Conservation (phyloP, 1,284 basidiomycete species). For the Schizophyllum commune region DNA sequence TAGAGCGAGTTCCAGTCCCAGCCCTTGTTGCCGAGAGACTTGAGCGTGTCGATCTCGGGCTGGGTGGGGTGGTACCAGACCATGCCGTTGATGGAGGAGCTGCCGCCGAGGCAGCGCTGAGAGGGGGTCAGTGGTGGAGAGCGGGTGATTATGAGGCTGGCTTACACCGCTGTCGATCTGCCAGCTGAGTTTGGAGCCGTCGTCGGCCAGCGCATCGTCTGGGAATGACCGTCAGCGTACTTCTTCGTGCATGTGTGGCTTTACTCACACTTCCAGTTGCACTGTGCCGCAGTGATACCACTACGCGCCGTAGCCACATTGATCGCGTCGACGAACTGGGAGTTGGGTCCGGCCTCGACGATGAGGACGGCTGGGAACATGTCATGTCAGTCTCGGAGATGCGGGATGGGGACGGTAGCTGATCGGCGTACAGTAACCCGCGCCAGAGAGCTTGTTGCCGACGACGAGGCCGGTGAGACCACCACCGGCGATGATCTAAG, state of each 20-base stretch:
- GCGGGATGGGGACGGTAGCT: not conserved
- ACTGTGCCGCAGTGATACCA: not conserved
- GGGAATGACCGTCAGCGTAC: not conserved
- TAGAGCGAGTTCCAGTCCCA: constrained; percentile 11
- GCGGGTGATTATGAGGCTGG: not conserved
- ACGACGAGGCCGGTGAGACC: not conserved
- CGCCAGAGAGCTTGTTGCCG: not conserved
- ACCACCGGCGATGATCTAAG: not conserved
- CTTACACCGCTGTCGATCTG: not conserved
- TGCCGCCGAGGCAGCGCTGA: not conserved
- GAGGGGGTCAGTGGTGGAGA: not conserved
- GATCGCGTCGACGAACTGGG: not conserved
- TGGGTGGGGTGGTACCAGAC: constrained; percentile 5
- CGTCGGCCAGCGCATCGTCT: not conserved
- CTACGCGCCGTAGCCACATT: not conserved
- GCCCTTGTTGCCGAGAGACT: constrained; percentile 14
- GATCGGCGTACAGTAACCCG: not conserved
- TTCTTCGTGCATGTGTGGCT: not conserved
- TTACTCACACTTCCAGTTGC: not conserved
- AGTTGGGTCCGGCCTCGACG: not conserved
- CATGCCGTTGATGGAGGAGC: not conserved
- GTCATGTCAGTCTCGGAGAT: not conserved
- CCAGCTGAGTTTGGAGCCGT: not conserved
- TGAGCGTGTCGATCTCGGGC: constrained; percentile 12
- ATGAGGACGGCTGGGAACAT: not conserved